Evolutionary conservation across 345 rosid genomes (phyloP).

Genomic region (Salix suchowensis): DNA sequence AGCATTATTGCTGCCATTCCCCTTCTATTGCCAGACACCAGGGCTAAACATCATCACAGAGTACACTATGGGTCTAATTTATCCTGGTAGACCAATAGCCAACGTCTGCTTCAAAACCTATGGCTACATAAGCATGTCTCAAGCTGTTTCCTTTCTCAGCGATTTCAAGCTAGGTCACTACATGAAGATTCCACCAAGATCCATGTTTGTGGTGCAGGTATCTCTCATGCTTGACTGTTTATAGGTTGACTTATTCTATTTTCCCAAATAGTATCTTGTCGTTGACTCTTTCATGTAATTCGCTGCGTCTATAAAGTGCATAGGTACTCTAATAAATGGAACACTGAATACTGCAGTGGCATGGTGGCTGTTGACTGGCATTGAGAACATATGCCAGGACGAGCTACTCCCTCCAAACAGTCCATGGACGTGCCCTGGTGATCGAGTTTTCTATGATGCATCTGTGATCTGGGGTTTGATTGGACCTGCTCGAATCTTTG

Average conservation of each 20-base stretch:
- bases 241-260: neutral
- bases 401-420: constrained; percentile 50
- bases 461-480: constrained; percentile 58
- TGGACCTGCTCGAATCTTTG: constrained; percentile 53
- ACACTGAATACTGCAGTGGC: constrained; percentile 48
- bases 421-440: constrained; percentile 59
- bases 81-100: constrained; percentile 59
- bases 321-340: constrained; percentile 51
- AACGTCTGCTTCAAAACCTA: constrained; percentile 35
- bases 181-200: constrained; percentile 18
- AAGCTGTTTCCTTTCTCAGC: constrained; percentile 11
- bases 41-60: constrained; percentile 58
- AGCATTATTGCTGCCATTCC: neutral
- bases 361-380: constrained; percentile 43
- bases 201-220: constrained; percentile 17
- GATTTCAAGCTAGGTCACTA: constrained; percentile 19
- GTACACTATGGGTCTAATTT: constrained; percentile 50
- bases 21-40: constrained; percentile 30
- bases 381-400: constrained; percentile 49
- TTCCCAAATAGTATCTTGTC: neutral
- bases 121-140: constrained; percentile 18
- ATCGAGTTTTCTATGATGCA: constrained; percentile 55
- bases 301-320: constrained; percentile 17
- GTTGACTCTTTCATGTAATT: neutral
- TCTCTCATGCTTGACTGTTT: neutral